phyloP scores from a whole-genome alignment of 495 filamentous ascomycete species.

The Neurospora cerealis region DNA sequence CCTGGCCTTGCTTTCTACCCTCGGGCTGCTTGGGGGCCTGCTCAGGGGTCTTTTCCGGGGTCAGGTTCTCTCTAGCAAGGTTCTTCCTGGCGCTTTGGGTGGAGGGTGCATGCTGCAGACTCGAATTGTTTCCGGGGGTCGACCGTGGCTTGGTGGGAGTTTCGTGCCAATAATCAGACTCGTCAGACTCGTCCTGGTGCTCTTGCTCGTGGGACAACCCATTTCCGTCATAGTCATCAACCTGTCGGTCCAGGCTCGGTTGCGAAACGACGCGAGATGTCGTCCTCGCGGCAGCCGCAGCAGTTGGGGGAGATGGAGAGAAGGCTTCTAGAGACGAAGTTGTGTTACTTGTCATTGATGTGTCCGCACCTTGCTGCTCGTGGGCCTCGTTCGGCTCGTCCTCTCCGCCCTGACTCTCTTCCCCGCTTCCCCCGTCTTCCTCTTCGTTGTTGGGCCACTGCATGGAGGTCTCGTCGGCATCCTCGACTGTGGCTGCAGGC shows the following conservation, averaged over 20 bases:
- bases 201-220: neutral
- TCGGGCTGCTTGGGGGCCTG: neutral
- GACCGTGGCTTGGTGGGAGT: constrained; percentile 8
- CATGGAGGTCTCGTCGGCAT: constrained; percentile 8
- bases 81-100: constrained; percentile 19
- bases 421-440: neutral
- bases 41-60: constrained; percentile 21
- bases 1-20: constrained; percentile 23
- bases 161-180: neutral
- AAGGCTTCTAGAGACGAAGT: constrained; percentile 51
- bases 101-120: constrained; percentile 10
- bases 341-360: constrained; percentile 26
- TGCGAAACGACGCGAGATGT: constrained; percentile 42
- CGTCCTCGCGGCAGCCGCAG: constrained; percentile 50
- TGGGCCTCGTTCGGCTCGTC: neutral
- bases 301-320: constrained; percentile 53
- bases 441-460: neutral
- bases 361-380: constrained; percentile 23
- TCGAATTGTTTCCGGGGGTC: constrained; percentile 2
- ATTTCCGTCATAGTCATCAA: constrained; percentile 4
- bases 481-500: constrained; percentile 3
- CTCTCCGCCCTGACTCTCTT: neutral
- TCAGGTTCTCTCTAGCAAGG: constrained; percentile 38
- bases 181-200: neutral
- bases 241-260: constrained; percentile 21